A percentile compares a stretch with the other conserved stretches of the same genome.
Conservation (phyloP, 371 early-diverging fungal species). For the Mucor mucedo region DNA sequence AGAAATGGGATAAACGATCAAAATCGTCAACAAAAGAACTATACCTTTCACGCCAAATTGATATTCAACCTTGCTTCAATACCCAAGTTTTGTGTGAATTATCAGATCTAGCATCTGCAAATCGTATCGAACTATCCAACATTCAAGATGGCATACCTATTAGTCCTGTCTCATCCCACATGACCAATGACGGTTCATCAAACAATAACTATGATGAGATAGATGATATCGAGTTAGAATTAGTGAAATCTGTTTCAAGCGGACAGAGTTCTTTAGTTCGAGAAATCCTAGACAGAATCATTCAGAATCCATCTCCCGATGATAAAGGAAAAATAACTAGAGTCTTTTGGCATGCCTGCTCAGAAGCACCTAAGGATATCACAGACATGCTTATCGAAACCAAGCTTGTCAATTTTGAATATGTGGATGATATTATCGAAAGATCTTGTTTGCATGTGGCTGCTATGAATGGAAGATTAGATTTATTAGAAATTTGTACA, state of each 20-base stretch:
- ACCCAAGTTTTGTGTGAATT: conserved; percentile 87
- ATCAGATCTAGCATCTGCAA: conserved; percentile 78
- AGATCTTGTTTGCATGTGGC: conserved; percentile 90
- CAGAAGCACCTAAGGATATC: conserved; percentile 63
- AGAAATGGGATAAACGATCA: conserved; percentile 98
- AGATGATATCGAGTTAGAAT: conserved; percentile 69
- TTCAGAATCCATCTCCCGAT: conserved; percentile 45
- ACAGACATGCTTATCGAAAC: conserved; percentile 70
- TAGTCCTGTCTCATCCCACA: conserved; percentile 11
- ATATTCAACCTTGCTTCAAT: conserved; percentile 96
- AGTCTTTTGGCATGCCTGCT: conserved; percentile 85
- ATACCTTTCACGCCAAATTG: conserved; percentile 92
- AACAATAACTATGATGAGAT: conserved; percentile 40
- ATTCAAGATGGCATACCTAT: conserved; percentile 52
- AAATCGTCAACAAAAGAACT: conserved; percentile 94
- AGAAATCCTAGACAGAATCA: conserved; percentile 66
- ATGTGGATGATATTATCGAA: conserved; percentile 91
- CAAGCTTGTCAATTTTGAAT: conserved; percentile 69
- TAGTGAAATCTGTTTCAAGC: conserved; percentile 58
- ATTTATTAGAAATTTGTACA: conserved; percentile 63
- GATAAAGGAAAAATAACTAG: conserved; percentile 70
- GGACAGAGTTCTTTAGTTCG: conserved; percentile 55
- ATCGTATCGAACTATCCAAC: conserved; percentile 66
- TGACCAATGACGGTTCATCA: conserved; percentile 9
- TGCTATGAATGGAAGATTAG: conserved; percentile 77